Base-by-base conservation (phyloP, 768 basidiomycete genomes). In the Agrocybe pediades region DNA sequence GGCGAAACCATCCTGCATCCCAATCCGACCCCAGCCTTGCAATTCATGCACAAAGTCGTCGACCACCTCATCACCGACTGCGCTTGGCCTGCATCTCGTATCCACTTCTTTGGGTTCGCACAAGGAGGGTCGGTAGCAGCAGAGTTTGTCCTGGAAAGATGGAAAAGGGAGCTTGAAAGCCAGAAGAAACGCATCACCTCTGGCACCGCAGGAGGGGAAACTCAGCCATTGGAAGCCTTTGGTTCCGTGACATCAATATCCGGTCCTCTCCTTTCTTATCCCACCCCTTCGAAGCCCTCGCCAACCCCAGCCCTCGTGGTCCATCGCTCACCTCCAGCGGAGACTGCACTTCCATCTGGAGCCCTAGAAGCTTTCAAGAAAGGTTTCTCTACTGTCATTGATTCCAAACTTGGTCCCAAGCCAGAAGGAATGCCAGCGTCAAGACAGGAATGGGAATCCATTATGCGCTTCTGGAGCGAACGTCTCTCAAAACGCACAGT, bases 381-480 rank as follows among this genome's bases (percentile, higher is more conserved):
- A 59, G 91, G 81, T 0, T 95, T 82, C 59, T 59, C 57, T 23
- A 59, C 53, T 20, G 72, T 85, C 2, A 66, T 62, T 27, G 86
- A 90, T 57, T 75, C 81, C 7, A 75, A 74, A 51, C 73, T 81
- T 50, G 62, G 53, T 3, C 74, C 72, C 1, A 72, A 74, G 60
- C 64, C 66, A 1, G 68, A 60, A 16, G 88, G 85, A 15, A 96
- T 96, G 92, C 91, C 89, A 8, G 71, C 79, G 3, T 86, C 85
- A 24, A 81, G 73, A 60, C 82, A 84, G 9, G 91, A 94, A 62
- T 95, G 91, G 92, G 80, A 84, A 62, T 84, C 85, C 1, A 80
- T 95, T 42, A 94, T 96, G 90, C 73, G 78, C 53, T 93, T 94
- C 68, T 95, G 92, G 92, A 88, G 91, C 60, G 81, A 85, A 63